Base-by-base conservation (phyloP, 495 filamentous ascomycete genomes). In the Oidiodendron maius region DNA sequence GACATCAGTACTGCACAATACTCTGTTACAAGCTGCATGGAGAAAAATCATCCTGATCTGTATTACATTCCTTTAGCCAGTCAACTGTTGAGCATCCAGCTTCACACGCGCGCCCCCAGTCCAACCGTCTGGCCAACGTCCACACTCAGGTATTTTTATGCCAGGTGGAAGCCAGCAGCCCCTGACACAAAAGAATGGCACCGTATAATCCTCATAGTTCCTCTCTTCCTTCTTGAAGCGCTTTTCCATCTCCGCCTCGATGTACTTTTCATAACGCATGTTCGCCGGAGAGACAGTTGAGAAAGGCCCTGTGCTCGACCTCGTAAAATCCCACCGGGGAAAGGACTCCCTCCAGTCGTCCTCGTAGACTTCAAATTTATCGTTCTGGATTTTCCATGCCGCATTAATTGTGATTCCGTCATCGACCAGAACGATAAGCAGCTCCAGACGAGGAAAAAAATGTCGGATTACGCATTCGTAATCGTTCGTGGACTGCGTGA, bases 201-300 rank as follows among this genome's bases (percentile, higher is more conserved):
- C 42, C 20, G 24, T 23, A 22, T 44, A 44, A 18, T 18, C 9
- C 20, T 44, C 17, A 22, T 23, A 44, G 12, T 28, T 30, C 25
- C 21, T 30, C 42, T 30, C 42, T 18, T 44, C 42, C 42, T 9
- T 44, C 17, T 32, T 44, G 24, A 44, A 44, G 22, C 42, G 42
- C 12, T 28, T 5, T 18, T 30, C 16, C 42, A 44, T 11, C 25
- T 13, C 12, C n/a, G 5, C 32, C 42, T 44, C 25, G 21, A 32
- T 11, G 12, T 28, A 44, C 4, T 32, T 5, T 32, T 44, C 13
- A 18, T 28, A 44, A 10, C 25, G 13, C 8, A 15, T 9, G n/a
- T 44, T 44, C 28, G 8, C 28, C 9, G 13, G 5, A 42, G 39
- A 42, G n/a, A 44, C 21, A 4, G 24, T 9, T 10, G 42, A 8